Conservation (phyloP, 2,329 filamentous ascomycete genomes). For the Bretziella fagacearum region DNA sequence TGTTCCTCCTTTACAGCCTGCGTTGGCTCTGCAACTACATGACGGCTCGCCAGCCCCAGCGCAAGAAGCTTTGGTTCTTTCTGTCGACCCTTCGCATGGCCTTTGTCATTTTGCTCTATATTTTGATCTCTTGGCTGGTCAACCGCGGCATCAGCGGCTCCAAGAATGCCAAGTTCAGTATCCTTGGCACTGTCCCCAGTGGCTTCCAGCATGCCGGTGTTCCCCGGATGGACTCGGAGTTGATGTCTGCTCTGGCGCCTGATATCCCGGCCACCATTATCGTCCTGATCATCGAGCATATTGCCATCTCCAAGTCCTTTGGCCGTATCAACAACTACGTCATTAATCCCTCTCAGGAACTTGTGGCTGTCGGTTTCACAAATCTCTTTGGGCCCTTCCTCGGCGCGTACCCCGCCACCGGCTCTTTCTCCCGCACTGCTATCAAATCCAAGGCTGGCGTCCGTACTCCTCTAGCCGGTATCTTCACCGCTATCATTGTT, state of each 20-base stretch:
- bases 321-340: conserved; percentile 67
- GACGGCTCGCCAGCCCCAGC: conserved; percentile 48
- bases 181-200: conserved; percentile 43
- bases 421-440: conserved; percentile 77
- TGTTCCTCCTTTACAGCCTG: conserved; percentile 51
- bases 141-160: conserved; percentile 40
- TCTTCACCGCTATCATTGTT: conserved; percentile 69
- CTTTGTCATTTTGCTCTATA: conserved; percentile 68
- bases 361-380: conserved; percentile 59
- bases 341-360: conserved; percentile 63
- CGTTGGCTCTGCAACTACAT: conserved; percentile 43
- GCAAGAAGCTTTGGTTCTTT: conserved; percentile 61
- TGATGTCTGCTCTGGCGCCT: conserved; percentile 51
- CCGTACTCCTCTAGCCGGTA: conserved; percentile 68
- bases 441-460: conserved; percentile 93
- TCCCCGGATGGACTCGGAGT: conserved; percentile 46
- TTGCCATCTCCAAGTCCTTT: conserved; percentile 70
- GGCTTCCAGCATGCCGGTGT: conserved; percentile 67
- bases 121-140: conserved; percentile 54
- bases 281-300: conserved; percentile 71
- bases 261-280: conserved; percentile 77
- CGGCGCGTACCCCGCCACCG: conserved; percentile 70
- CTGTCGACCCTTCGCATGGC: conserved; percentile 59
- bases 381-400: conserved; percentile 65
- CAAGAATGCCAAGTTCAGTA: conserved; percentile 40